Conservation (phyloP, 768 basidiomycete species). For the Dioszegia hungarica region DNA sequence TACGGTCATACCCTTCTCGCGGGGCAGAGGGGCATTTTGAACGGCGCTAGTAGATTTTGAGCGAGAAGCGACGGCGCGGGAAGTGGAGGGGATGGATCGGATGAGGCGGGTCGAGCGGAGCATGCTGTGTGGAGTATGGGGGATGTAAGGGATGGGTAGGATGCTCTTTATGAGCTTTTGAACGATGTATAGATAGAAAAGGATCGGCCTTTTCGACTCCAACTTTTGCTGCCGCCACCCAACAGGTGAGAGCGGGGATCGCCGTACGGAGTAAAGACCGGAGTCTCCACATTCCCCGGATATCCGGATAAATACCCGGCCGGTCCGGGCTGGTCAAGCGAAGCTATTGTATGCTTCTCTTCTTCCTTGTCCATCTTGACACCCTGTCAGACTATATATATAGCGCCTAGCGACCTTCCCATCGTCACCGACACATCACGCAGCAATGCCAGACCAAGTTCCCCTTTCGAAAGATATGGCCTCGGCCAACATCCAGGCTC, state of each 20-base stretch:
- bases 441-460: background rate
- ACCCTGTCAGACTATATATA: too few species aligned
- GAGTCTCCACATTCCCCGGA: too few species aligned
- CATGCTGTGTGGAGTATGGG: conserved; percentile 16
- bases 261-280: background rate
- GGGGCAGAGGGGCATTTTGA: conserved; percentile 13
- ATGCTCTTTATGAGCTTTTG: conserved; percentile 24
- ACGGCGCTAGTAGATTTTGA: conserved; percentile 18
- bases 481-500: conserved; percentile 14
- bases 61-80: conserved; percentile 11
- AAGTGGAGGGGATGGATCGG: conserved; percentile 19
- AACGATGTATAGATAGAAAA: background rate
- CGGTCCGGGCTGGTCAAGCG: too few species aligned
- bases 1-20: conserved; percentile 53
- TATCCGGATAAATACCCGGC: background rate
- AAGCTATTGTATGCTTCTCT: too few species aligned
- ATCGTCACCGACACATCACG: too few species aligned
- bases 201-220: background rate
- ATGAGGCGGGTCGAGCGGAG: conserved; percentile 30
- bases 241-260: too few species aligned
- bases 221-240: too few species aligned
- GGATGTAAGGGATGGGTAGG: background rate
- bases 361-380: too few species aligned
- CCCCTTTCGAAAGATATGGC: conserved; percentile 9
- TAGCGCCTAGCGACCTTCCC: too few species aligned